phyloP scores from a whole-genome alignment of 208 protist genomes.

The Naegleria gruberi region DNA sequence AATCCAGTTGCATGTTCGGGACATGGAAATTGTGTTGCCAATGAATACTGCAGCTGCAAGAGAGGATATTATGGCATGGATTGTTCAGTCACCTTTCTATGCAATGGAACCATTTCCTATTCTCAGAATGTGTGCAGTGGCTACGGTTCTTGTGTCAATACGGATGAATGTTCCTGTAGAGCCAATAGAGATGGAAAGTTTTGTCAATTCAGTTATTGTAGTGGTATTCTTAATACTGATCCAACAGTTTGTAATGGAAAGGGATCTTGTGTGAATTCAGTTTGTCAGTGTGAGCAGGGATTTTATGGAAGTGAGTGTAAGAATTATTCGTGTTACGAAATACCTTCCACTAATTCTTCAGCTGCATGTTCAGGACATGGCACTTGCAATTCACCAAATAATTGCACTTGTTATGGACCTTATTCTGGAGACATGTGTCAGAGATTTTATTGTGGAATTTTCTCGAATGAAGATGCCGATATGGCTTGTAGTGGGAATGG shows the following conservation, averaged over 20 bases:
- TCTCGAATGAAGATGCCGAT: too few relatives aligned
- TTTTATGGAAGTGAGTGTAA: not conserved
- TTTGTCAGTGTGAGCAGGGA: not conserved
- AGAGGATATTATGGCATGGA: not conserved
- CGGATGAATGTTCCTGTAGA: not conserved
- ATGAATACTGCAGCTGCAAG: not conserved
- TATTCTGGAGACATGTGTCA: too few relatives aligned
- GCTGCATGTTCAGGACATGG: not conserved
- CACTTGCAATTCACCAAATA: not conserved
- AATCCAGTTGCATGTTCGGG: not conserved
- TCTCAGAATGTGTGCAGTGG: not conserved
- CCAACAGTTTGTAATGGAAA: not conserved
- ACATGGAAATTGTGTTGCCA: not conserved
- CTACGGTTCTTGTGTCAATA: not conserved
- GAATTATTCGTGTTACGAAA: not conserved
- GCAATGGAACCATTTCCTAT: not conserved
- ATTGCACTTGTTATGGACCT: not conserved
- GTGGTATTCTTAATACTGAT: not conserved
- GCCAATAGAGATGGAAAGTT: not conserved
- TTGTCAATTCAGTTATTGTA: not conserved
- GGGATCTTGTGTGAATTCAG: not conserved
- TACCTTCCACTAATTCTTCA: not conserved
- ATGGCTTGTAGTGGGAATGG: too few relatives aligned
- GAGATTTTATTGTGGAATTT: too few relatives aligned
- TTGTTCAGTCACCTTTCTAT: not conserved